A percentile compares a stretch with the other conserved stretches of the same genome.
These are phyloP conservation scores for Linderina pennispora DNA, from an alignment of 192 early-diverging fungal species.

Conservation along the genomic window DNA sequence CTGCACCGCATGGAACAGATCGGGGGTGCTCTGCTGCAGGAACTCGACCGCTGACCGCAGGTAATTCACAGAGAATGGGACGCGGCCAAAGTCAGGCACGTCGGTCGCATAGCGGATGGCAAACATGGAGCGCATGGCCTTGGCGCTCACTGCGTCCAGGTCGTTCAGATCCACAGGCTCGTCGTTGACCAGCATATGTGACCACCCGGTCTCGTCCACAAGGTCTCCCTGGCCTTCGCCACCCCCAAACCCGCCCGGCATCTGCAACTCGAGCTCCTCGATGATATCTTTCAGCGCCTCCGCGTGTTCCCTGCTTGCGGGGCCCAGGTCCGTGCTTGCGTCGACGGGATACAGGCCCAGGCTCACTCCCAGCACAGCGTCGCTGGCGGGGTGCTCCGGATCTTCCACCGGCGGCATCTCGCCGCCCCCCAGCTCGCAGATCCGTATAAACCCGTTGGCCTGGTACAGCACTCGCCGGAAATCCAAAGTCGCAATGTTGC, in stretches of 20 bases:
- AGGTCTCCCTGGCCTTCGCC: too few species aligned
- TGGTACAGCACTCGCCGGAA: conserved; percentile 23
- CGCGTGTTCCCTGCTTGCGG: too few species aligned
- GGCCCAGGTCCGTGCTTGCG: too few species aligned
- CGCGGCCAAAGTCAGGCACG: background rate
- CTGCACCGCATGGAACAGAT: conserved; percentile 18
- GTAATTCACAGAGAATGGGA: conserved; percentile 3
- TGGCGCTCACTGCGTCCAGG: conserved; percentile 12
- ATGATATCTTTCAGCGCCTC: too few species aligned
- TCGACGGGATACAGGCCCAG: conserved; percentile 30
- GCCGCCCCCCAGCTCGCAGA: too few species aligned
- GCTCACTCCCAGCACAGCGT: conserved; percentile 9
- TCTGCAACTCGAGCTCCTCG: too few species aligned
- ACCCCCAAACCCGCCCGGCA: too few species aligned
- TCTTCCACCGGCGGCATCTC: too few species aligned
- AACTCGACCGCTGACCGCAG: conserved; percentile 10
- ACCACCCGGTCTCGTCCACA: too few species aligned
- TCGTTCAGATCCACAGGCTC: conserved; percentile 7
- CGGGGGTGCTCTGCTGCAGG: conserved; percentile 17
- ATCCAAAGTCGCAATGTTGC: conserved; percentile 27
- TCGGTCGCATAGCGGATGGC: conserved; percentile 4
- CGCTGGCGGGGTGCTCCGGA: too few species aligned
- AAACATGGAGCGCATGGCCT: conserved; percentile 15
- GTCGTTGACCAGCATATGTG: too few species aligned
- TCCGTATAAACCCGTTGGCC: conserved; percentile 12